A percentile compares a stretch with the other conserved stretches of the same genome.
phyloP scores from a whole-genome alignment of 495 filamentous ascomycete species.

The Annulohypoxylon moriforme region DNA sequence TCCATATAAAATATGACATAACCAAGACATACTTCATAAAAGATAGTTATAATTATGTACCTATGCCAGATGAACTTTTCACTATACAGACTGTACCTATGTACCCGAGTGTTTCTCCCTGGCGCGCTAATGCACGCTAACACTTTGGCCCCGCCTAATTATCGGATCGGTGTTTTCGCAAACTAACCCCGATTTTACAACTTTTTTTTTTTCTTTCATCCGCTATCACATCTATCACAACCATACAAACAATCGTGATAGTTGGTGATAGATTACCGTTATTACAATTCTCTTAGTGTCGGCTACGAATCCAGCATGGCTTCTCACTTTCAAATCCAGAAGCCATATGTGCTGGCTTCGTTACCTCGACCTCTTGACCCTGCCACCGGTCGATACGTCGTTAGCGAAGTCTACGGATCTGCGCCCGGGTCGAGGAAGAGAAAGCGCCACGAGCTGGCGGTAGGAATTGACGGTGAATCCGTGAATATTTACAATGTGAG shows the following conservation, averaged over 20 bases:
- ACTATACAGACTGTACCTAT: too few relatives aligned
- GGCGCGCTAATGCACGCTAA: not conserved
- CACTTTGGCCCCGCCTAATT: slow-evolving; percentile 10
- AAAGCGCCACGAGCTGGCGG: slow-evolving; percentile 84
- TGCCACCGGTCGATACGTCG: slow-evolving; percentile 67
- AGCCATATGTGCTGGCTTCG: slow-evolving; percentile 71
- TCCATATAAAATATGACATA: too few relatives aligned
- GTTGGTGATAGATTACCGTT: not conserved
- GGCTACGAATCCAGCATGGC: slow-evolving; percentile 53
- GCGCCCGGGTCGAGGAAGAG: slow-evolving; percentile 79
- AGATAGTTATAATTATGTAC: too few relatives aligned
- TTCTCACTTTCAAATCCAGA: slow-evolving; percentile 64
- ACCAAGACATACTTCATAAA: too few relatives aligned
- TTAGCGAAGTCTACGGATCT: slow-evolving; percentile 76
- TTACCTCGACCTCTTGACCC: slow-evolving; percentile 74
- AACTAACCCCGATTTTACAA: slow-evolving; percentile 26
- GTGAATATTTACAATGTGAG: slow-evolving; percentile 92
- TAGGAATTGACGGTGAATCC: slow-evolving; percentile 90
- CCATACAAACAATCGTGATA: slow-evolving; percentile 4
- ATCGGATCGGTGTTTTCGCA: slow-evolving; percentile 33
- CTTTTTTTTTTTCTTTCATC: slow-evolving; percentile 48
- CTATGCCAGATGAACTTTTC: too few relatives aligned
- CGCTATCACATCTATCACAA: slow-evolving; percentile 11
- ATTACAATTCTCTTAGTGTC: not conserved
- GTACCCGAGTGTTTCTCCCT: too few relatives aligned